Evolutionary conservation across 306 rosid species (phyloP).

Genomic region (Sesbania bispinosa): DNA sequence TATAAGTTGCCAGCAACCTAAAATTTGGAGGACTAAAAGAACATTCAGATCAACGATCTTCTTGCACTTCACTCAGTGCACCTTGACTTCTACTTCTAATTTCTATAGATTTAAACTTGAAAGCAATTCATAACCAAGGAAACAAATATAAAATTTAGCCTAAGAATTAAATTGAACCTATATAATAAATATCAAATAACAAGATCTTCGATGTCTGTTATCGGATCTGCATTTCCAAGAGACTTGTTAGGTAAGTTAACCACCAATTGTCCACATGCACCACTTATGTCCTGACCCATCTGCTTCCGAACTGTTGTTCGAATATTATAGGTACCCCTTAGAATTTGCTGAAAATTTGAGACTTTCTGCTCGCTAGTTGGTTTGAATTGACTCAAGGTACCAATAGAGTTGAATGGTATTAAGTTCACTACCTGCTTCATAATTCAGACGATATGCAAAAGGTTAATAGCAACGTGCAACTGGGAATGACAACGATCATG

Average conservation of each 20-base stretch:
- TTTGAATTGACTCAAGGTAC: constrained; percentile 69
- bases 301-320: constrained; percentile 86
- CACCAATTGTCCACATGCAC: constrained; percentile 98
- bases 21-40: background rate
- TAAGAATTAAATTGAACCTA: constrained; percentile 1
- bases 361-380: constrained; percentile 71
- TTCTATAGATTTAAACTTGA: constrained; percentile 10
- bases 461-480: constrained; percentile 1
- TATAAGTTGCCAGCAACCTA: background rate
- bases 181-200: constrained; percentile 34
- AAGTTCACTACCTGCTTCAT: constrained; percentile 82
- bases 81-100: constrained; percentile 6
- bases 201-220: constrained; percentile 93
- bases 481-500: background rate
- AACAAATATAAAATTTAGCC: background rate
- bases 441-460: constrained; percentile 20
- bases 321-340: constrained; percentile 71
- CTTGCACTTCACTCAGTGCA: constrained; percentile 3
- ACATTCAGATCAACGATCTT: constrained; percentile 2
- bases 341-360: constrained; percentile 66
- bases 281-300: constrained; percentile 97
- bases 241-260: constrained; percentile 56
- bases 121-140: background rate
- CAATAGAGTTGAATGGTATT: constrained; percentile 94
- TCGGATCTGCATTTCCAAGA: constrained; percentile 33